Evolutionary conservation across 305 asterid species (phyloP), one percentile per base, ranked within the genome.

Genomic region (Caryopteris hybrid): DNA sequence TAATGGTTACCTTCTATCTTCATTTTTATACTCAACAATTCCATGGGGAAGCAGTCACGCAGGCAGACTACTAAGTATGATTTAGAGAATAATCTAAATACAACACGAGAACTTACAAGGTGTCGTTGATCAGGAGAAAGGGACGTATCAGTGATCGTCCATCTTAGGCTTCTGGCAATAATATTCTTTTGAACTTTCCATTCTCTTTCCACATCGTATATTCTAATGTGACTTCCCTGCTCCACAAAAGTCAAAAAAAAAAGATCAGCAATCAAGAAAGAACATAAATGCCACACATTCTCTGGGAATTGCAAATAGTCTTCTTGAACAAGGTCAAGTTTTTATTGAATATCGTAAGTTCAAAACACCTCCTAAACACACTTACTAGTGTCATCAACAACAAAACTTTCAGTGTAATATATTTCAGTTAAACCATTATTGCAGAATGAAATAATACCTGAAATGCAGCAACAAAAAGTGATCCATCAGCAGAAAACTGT

Each of bases 61-160:
- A 31, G 3, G 29, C 7, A 16, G 13, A 61, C 41, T 48, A 17
- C 27, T 34, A 47, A 27, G 9, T 36, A 50, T 60, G 41, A 64
- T 42, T 42, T 54, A 14, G 51, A 18, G 27, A 23, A 17, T 25
- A 63, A 39, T 36, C 58, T 29, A 31, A 52, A 16, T 4, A 41
- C 48, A 67, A 36, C 65, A 12, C 23, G 42, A 59, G 34, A 76
- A 81, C 93, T 84, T 75, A 91, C 97, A 31, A 91, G 92, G 73
- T 81, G 76, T 8, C 75, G 69, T 81, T 85, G 87, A 84, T 86
- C 84, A 6, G 95, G 95, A 56, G 97, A 91, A 54, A 91, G 81
- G 64, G 93, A 85, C 2, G 96, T 84, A 69, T 91, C 97, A 13
- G 97, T 91, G 36, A 91, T 80, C 23, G 96, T 86, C 97, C 97